Evolutionary conservation across 805 yeast genomes (phyloP).

Genomic region (Yamadazyma ubonensis): DNA sequence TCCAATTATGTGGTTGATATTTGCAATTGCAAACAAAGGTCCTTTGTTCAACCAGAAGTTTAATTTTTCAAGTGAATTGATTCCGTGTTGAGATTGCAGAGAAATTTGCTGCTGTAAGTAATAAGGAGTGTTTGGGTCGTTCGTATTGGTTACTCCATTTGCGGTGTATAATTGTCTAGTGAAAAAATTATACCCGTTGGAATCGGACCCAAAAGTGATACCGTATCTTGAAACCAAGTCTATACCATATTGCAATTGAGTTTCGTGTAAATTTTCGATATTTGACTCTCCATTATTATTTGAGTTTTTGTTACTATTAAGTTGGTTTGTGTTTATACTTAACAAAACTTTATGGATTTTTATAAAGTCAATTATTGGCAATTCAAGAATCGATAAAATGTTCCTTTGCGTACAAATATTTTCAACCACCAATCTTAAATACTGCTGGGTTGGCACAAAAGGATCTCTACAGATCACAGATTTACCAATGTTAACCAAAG

Average conservation of each 20-base stretch:
- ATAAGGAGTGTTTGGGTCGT: slow-evolving; percentile 33
- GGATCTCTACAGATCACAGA: slow-evolving; percentile 79
- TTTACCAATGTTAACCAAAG: slow-evolving; percentile 76
- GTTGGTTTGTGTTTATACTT: slow-evolving; percentile 43
- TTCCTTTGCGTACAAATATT: slow-evolving; percentile 68
- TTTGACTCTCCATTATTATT: slow-evolving; percentile 15
- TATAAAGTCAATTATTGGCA: slow-evolving; percentile 59
- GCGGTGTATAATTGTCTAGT: slow-evolving; percentile 41
- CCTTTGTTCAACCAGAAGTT: slow-evolving; percentile 78
- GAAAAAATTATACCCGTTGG: slow-evolving; percentile 63
- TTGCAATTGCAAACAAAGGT: slow-evolving; percentile 72
- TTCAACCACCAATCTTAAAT: slow-evolving; percentile 73
- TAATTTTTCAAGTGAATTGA: slow-evolving; percentile 45
- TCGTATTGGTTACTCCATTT: slow-evolving; percentile 27
- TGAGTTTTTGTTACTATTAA: slow-evolving; percentile 5
- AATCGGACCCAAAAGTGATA: slow-evolving; percentile 65
- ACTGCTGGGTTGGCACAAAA: slow-evolving; percentile 79
- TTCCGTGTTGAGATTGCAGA: slow-evolving; percentile 17
- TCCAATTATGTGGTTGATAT: slow-evolving; percentile 71
- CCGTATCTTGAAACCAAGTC: slow-evolving; percentile 65
- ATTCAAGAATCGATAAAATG: slow-evolving; percentile 56
- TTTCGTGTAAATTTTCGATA: slow-evolving; percentile 33
- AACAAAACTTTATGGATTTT: slow-evolving; percentile 68
- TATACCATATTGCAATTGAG: slow-evolving; percentile 53
- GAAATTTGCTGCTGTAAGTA: slow-evolving; percentile 26